phyloP scores from a whole-genome alignment of 306 rosid species.

The Fragaria iinumae region DNA sequence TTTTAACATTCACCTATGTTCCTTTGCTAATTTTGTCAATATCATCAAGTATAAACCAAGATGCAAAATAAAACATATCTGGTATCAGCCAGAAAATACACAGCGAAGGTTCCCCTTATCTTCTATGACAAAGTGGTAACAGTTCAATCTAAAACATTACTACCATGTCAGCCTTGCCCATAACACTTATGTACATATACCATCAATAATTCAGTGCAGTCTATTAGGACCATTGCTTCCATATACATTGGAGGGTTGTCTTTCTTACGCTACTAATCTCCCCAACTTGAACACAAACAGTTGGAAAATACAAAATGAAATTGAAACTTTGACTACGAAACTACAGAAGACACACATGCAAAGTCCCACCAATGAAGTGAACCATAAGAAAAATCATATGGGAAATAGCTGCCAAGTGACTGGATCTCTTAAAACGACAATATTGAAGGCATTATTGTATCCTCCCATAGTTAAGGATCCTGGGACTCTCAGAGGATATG shows the following conservation, averaged over 20 bases:
- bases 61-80: background rate
- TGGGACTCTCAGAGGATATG: background rate
- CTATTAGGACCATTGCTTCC: slow-evolving; percentile 3
- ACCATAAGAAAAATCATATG: background rate
- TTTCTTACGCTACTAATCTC: slow-evolving; percentile 3
- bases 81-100: background rate
- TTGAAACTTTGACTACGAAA: background rate
- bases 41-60: background rate
- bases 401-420: background rate
- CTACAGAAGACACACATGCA: background rate
- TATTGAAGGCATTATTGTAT: background rate
- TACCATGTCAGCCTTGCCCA: background rate
- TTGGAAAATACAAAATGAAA: slow-evolving; percentile 7
- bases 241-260: background rate
- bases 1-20: background rate
- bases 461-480: background rate
- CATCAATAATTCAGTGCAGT: background rate
- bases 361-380: background rate
- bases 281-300: background rate
- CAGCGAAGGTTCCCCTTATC: background rate
- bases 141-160: background rate
- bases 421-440: background rate
- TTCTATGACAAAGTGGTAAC: background rate
- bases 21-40: background rate
- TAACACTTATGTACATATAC: background rate